These are phyloP conservation scores for Geranium incanum DNA, from an alignment of 441 rosid genomes.

Conservation along the genomic window DNA sequence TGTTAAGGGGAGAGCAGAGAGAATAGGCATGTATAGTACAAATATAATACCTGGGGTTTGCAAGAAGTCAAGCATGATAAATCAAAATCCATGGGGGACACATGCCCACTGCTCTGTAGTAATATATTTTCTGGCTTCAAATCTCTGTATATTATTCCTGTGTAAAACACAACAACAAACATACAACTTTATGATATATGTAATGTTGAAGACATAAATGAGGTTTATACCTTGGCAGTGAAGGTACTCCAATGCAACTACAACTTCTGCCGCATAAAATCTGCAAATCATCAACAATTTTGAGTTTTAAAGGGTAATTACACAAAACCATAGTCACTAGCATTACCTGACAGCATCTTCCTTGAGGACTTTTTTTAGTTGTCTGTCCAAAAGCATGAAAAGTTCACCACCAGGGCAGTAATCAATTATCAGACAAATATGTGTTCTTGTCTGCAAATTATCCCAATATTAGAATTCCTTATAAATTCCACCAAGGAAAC, in stretches of 20 bases:
- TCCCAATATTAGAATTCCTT: not conserved
- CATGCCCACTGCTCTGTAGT: constrained; percentile 69
- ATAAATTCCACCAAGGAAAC: not conserved
- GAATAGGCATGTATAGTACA: not conserved
- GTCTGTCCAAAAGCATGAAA: constrained; percentile 81
- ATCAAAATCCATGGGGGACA: constrained; percentile 81
- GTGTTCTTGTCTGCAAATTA: constrained; percentile 76
- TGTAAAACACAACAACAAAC: not conserved
- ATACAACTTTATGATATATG: no score
- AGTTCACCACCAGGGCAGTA: constrained; percentile 95
- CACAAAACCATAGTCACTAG: not conserved
- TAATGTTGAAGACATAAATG: not conserved
- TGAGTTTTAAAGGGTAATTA: not conserved
- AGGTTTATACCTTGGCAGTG: constrained; percentile 72
- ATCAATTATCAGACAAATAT: constrained; percentile 89
- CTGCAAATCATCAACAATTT: constrained; percentile 28
- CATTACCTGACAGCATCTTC: constrained; percentile 85
- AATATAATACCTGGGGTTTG: constrained; percentile 64
- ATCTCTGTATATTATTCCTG: constrained; percentile 84
- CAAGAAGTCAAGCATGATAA: constrained; percentile 90
- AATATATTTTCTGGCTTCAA: constrained; percentile 88
- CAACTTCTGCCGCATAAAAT: constrained; percentile 84
- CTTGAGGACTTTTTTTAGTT: constrained; percentile 70
- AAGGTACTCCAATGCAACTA: constrained; percentile 90
- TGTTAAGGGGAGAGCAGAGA: not conserved